phyloP scores from a whole-genome alignment of 805 yeast species.

The Saccharomyces jurei region DNA sequence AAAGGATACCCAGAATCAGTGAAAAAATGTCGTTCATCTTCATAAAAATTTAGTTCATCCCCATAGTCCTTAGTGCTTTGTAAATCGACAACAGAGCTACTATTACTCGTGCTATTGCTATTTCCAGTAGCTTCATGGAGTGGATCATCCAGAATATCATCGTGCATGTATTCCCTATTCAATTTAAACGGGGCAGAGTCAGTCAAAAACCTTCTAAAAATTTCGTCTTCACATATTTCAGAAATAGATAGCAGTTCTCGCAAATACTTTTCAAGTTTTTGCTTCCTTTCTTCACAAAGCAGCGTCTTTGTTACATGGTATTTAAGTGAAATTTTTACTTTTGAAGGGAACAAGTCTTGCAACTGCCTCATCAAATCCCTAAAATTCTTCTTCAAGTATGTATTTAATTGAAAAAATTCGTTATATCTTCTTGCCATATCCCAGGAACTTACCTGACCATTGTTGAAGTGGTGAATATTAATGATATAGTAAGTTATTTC shows the following conservation, averaged over 20 bases:
- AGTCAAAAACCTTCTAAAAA: slow-evolving; percentile 70
- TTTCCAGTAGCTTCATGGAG: background rate
- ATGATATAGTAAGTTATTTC: slow-evolving; percentile 67
- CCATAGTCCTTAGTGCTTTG: slow-evolving; percentile 2
- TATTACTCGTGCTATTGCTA: background rate
- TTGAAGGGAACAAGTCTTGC: slow-evolving; percentile 38
- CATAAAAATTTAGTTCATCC: slow-evolving; percentile 8
- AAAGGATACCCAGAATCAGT: background rate
- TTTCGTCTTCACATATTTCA: slow-evolving; percentile 63
- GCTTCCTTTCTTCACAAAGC: slow-evolving; percentile 55
- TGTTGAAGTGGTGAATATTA: slow-evolving; percentile 54
- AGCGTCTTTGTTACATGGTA: slow-evolving; percentile 49
- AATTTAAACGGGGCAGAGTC: slow-evolving; percentile 11
- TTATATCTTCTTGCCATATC: slow-evolving; percentile 82
- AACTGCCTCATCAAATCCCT: slow-evolving; percentile 40
- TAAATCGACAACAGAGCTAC: slow-evolving; percentile 3
- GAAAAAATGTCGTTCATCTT: slow-evolving; percentile 10
- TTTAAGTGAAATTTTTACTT: slow-evolving; percentile 57
- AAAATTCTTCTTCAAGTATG: slow-evolving; percentile 48
- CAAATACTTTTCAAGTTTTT: slow-evolving; percentile 55
- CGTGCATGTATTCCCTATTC: background rate
- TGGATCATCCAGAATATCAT: background rate
- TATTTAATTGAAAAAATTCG: slow-evolving; percentile 69
- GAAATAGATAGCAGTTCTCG: slow-evolving; percentile 49
- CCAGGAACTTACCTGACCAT: slow-evolving; percentile 66